phyloP scores from a whole-genome alignment of 768 basidiomycete species.

The Russula olivacea region DNA sequence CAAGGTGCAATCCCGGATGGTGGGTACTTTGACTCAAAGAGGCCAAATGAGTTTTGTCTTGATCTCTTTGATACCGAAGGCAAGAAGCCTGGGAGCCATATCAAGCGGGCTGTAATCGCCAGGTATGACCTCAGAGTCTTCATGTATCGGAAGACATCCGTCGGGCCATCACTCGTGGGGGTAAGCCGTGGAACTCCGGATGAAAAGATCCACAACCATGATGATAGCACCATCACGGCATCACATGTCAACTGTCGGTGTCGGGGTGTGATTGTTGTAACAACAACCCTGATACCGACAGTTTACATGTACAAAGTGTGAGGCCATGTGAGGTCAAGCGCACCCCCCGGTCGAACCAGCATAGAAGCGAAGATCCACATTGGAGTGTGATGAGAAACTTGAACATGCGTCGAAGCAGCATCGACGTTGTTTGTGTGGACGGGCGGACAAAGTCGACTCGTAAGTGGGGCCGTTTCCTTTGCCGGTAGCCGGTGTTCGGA shows the following conservation, averaged over 20 bases:
- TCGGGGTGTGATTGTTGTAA: too few relatives aligned
- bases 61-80: not conserved
- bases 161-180: not conserved
- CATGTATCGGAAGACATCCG: not conserved
- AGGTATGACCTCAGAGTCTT: not conserved
- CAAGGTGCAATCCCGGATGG: not conserved
- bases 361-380: not conserved
- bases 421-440: not conserved
- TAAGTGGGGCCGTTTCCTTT: not conserved
- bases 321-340: too few relatives aligned
- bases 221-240: slow-evolving; percentile 2
- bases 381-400: not conserved
- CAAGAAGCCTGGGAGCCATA: not conserved
- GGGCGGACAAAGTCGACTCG: too few relatives aligned
- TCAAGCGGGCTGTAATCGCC: not conserved
- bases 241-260: too few relatives aligned
- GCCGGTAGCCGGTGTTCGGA: not conserved
- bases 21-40: not conserved
- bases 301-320: not conserved
- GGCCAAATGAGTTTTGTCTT: not conserved
- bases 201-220: not conserved
- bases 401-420: not conserved
- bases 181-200: not conserved
- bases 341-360: not conserved
- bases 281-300: not conserved